Conservation (phyloP, 805 yeast genomes). For the Metschnikowia cubensis region DNA sequence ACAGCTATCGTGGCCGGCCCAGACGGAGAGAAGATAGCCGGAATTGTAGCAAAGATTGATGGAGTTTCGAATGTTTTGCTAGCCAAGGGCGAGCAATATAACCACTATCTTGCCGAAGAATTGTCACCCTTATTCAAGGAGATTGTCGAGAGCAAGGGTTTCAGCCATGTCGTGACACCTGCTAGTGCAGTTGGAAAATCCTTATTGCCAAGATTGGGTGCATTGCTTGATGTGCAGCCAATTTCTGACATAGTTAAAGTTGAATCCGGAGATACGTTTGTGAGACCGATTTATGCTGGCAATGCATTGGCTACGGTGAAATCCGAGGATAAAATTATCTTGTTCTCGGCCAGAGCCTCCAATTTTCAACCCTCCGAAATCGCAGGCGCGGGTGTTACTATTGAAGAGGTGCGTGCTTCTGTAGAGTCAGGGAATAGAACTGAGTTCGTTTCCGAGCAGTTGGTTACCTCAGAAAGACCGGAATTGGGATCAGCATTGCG, state of each 20-base stretch:
- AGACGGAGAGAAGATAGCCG: conserved; percentile 45
- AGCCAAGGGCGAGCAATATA: conserved; percentile 55
- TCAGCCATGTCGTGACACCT: conserved; percentile 72
- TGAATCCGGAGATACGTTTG: conserved; percentile 64
- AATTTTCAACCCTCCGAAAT: conserved; percentile 56
- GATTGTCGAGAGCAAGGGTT: conserved; percentile 41
- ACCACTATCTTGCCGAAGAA: conserved; percentile 75
- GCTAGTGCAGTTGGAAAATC: conserved; percentile 88
- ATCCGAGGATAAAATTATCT: conserved; percentile 58
- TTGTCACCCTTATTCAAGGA: conserved; percentile 62
- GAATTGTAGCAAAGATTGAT: conserved; percentile 48
- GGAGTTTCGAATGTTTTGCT: conserved; percentile 55
- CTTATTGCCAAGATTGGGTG: conserved; percentile 81
- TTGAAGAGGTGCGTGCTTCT: conserved; percentile 46
- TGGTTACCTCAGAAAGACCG: conserved; percentile 80
- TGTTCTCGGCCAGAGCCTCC: conserved; percentile 79
- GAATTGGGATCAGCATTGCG: conserved; percentile 79
- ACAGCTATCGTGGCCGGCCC: conserved; percentile 75
- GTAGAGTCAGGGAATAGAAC: conserved; percentile 38
- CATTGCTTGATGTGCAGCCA: conserved; percentile 82
- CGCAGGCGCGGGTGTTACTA: conserved; percentile 31
- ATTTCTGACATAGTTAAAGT: conserved; percentile 76
- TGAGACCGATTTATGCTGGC: conserved; percentile 95
- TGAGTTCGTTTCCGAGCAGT: conserved; percentile 71
- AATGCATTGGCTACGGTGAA: conserved; percentile 83